Base-by-base conservation (phyloP, 208 protist genomes). In the Leishmania braziliensis region DNA sequence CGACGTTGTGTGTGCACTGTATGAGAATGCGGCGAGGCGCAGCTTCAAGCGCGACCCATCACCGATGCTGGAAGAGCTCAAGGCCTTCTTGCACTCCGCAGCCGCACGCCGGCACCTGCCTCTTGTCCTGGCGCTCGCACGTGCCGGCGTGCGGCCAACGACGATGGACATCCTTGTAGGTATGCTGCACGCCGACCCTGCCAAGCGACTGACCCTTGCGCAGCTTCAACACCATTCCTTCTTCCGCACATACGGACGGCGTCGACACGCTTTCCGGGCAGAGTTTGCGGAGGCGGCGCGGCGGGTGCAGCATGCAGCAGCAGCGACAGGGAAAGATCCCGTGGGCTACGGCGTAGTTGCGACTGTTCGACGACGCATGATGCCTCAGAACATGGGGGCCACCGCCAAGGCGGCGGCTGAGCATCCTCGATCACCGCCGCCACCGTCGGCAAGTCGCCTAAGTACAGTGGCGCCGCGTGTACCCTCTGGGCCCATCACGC, bases 131-230 rank as follows among this genome's bases (percentile, higher is more conserved):
- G 77, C 82, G 18, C 77, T 85, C 16, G 77, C 82, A 2, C 82
- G 82, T 46, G 77, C 72, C 12, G 46, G n/a, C 16, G 51, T 73
- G 0, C 82, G 54, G 36, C 36, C 70, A 5, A 51, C 58, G 39
- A 69, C 82, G 50, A 81, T 87, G 79, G 75, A 84, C 29, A 43
- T 87, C 26, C 60, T 90, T 9, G 53, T 85, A 1, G 73, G 78
- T 9, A 51, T 92, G 73, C 83, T 91, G 5, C 84, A 92, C 65
- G 78, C 77, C 29, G 39, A 86, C 48, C 84, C 87, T 1, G n/a
- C 46, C 33, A 69, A 82, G 29, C 86, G 89, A 3, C 85, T 88
- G 66, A 87, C 72, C 46, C 46, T 91, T 9, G 71, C 46, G 9
- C 81, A 89, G 65, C 74, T 94, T 8, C 69, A 78, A 5, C 70